Evolutionary conservation across 768 basidiomycete genomes (phyloP).

Genomic region (Ephemerocybe angulata): DNA sequence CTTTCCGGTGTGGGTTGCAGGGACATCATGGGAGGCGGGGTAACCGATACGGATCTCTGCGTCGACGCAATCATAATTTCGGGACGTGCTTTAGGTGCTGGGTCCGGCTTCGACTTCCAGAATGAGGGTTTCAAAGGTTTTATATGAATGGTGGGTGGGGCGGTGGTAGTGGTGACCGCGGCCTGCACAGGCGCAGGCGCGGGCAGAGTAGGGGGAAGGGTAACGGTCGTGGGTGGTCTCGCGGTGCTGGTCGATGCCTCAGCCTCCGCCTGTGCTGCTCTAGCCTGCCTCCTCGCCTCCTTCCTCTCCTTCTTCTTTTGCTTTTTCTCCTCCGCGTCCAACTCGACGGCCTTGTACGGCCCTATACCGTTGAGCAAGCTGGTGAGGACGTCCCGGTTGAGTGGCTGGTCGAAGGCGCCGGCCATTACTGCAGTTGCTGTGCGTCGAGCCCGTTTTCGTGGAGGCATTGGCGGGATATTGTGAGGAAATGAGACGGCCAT

Average conservation of each 20-base stretch:
- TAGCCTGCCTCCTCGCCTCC: constrained; percentile 45
- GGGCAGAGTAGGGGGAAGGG: background rate
- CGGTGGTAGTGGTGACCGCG: background rate
- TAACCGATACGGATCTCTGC: constrained; percentile 70
- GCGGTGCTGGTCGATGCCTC: constrained; percentile 2
- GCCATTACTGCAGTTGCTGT: constrained; percentile 75
- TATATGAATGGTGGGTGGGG: background rate
- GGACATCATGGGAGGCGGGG: constrained; percentile 60
- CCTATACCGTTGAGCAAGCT: constrained; percentile 74
- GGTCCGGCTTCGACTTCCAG: constrained; percentile 39
- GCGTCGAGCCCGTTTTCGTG: constrained; percentile 46
- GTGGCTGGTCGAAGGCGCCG: constrained; percentile 66
- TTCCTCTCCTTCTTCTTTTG: constrained; percentile 53
- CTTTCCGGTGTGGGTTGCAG: constrained; percentile 56
- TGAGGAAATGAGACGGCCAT: constrained; percentile 34
- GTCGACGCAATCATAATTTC: constrained; percentile 67
- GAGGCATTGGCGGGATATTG: constrained; percentile 25
- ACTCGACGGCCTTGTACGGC: constrained; percentile 60
- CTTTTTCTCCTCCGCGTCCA: constrained; percentile 53
- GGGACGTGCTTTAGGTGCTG: constrained; percentile 47
- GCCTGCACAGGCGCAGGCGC: background rate
- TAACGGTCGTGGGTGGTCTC: background rate
- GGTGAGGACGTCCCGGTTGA: constrained; percentile 72
- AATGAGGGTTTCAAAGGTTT: constrained; percentile 44
- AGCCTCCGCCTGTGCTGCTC: constrained; percentile 2